These are phyloP conservation scores for Hippophae rhamnoides DNA, from an alignment of 306 rosid species.

Conservation along the genomic window DNA sequence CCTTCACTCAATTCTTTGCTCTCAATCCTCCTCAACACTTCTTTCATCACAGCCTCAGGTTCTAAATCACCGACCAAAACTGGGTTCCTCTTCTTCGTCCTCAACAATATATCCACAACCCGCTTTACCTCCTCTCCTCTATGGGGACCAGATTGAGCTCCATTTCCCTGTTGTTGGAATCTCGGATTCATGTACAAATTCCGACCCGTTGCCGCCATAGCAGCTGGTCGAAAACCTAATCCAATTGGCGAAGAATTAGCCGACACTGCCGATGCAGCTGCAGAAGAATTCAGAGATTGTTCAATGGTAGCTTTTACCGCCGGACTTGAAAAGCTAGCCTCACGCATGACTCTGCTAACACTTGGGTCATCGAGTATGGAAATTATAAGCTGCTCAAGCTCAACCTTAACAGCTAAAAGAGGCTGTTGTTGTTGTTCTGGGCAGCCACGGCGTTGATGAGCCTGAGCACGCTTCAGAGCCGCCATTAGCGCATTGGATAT, in stretches of 20 bases:
- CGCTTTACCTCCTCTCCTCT: constrained; percentile 62
- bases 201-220: constrained; percentile 23
- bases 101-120: constrained; percentile 49
- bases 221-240: constrained; percentile 52
- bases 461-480: constrained; percentile 88
- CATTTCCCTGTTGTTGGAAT: constrained; percentile 39
- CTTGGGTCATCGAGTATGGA: constrained; percentile 96
- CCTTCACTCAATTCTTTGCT: constrained; percentile 55
- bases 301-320: constrained; percentile 86
- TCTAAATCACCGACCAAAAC: constrained; percentile 87
- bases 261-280: constrained; percentile 14
- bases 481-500: constrained; percentile 96
- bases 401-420: constrained; percentile 84
- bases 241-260: constrained; percentile 46
- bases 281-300: constrained; percentile 45
- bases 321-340: constrained; percentile 88
- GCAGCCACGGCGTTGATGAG: constrained; percentile 94
- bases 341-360: constrained; percentile 93
- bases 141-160: constrained; percentile 23
- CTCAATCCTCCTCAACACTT: constrained; percentile 62
- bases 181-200: constrained; percentile 76
- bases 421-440: constrained; percentile 98
- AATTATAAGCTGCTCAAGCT: constrained; percentile 84
- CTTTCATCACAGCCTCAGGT: constrained; percentile 67
- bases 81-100: constrained; percentile 72